Evolutionary conservation across 179 eudicot species (phyloP).

Genomic region (Spinacia oleracea): DNA sequence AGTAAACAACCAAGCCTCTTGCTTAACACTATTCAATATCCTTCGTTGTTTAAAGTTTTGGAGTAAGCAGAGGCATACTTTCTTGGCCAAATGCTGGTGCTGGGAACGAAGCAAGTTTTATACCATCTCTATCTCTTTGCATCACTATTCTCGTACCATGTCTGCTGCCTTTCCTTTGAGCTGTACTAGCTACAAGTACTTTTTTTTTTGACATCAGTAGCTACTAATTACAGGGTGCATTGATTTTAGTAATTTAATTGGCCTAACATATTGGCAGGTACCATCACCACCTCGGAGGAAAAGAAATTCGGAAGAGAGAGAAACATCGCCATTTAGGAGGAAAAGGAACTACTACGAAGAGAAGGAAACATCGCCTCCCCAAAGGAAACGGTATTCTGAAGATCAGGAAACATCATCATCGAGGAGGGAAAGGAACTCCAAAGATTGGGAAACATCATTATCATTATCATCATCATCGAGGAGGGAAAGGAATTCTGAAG

Average conservation of each 20-base stretch:
- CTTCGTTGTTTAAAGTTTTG: not conserved
- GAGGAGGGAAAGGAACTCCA: constrained; percentile 30
- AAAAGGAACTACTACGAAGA: constrained; percentile 12
- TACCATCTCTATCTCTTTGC: not conserved
- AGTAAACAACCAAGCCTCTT: too few relatives aligned
- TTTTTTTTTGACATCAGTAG: too few relatives aligned
- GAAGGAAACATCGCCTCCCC: not conserved
- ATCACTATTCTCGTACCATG: not conserved
- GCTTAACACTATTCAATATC: too few relatives aligned
- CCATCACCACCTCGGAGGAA: constrained; percentile 25
- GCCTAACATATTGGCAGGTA: not conserved
- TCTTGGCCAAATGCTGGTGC: not conserved
- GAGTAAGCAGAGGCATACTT: not conserved
- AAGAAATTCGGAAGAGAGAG: constrained; percentile 18
- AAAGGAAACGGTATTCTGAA: not conserved
- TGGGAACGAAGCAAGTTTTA: not conserved
- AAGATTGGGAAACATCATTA: constrained; percentile 20
- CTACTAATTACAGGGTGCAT: not conserved
- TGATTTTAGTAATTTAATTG: not conserved
- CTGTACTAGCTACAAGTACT: not conserved
- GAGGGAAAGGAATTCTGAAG: constrained; percentile 1
- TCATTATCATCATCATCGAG: not conserved
- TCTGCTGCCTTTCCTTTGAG: not conserved
- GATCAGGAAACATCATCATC: not conserved
- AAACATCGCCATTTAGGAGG: constrained; percentile 8